phyloP scores from a whole-genome alignment of 305 asterid genomes.

The Lippia alba region DNA sequence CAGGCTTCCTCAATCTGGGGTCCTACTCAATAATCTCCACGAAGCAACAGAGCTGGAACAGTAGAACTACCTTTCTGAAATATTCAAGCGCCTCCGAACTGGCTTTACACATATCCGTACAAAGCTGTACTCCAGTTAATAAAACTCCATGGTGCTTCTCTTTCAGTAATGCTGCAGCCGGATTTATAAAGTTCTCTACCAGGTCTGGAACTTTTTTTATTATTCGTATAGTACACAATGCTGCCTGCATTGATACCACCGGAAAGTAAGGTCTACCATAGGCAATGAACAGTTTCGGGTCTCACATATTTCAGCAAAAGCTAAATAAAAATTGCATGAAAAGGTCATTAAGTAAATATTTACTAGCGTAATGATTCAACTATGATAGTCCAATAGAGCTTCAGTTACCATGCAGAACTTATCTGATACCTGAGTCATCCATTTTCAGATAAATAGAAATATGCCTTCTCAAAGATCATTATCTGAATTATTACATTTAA shows the following conservation, averaged over 20 bases:
- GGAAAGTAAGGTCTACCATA: slow-evolving; percentile 22
- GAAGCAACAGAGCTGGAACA: slow-evolving; percentile 24
- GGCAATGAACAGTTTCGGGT: slow-evolving; percentile 15
- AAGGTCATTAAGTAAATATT: too few species aligned
- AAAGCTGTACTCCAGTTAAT: slow-evolving; percentile 92
- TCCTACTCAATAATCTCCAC: slow-evolving; percentile 25
- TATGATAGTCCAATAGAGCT: not conserved
- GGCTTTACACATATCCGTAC: slow-evolving; percentile 83
- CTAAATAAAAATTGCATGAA: too few species aligned
- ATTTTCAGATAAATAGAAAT: not conserved
- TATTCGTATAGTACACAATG: slow-evolving; percentile 92
- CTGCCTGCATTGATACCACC: slow-evolving; percentile 63
- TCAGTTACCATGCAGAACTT: not conserved
- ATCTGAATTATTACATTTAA: too few species aligned
- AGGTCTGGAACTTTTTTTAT: slow-evolving; percentile 96
- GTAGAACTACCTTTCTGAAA: slow-evolving; percentile 73
- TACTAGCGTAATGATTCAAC: not conserved
- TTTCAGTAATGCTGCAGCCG: slow-evolving; percentile 83
- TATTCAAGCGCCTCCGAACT: slow-evolving; percentile 89
- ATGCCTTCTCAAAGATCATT: not conserved
- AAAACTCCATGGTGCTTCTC: slow-evolving; percentile 99
- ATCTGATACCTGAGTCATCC: not conserved
- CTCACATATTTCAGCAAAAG: too few species aligned
- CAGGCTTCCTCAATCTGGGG: slow-evolving; percentile 26
- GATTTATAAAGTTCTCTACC: slow-evolving; percentile 85